Percentiles rank a stretch among this genome's conserved stretches.
These are phyloP conservation scores for Rhamnella rubrinervis DNA, from an alignment of 331 rosid genomes.

Conservation along the genomic window DNA sequence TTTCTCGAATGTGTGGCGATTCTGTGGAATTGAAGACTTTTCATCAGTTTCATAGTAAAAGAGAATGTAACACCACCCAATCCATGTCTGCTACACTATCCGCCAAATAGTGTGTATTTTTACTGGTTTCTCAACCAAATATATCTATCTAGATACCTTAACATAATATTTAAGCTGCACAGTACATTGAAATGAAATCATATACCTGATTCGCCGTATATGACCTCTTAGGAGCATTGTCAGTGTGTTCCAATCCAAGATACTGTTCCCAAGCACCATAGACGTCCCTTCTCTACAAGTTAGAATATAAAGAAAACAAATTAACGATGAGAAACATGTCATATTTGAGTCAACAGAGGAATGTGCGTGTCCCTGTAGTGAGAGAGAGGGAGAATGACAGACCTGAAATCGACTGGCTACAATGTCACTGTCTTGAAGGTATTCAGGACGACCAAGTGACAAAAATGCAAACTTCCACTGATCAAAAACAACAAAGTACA, in stretches of 20 bases:
- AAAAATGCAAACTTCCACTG: slow-evolving; percentile 97
- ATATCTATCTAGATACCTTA: background rate
- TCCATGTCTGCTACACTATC: background rate
- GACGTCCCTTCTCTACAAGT: slow-evolving; percentile 76
- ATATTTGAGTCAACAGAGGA: background rate
- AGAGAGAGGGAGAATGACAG: background rate
- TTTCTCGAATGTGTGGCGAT: slow-evolving; percentile 93
- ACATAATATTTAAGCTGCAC: background rate
- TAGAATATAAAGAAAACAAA: background rate
- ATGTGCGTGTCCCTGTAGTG: background rate
- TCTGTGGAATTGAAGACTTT: slow-evolving; percentile 49
- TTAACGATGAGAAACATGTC: background rate
- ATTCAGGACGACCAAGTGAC: slow-evolving; percentile 89
- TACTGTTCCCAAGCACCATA: slow-evolving; percentile 97
- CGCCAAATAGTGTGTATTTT: background rate
- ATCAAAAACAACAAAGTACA: slow-evolving; percentile 10
- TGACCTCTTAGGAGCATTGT: slow-evolving; percentile 84
- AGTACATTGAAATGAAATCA: background rate
- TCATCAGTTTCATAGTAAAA: background rate
- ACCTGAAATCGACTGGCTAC: slow-evolving; percentile 92
- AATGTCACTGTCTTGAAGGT: slow-evolving; percentile 75
- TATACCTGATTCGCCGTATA: slow-evolving; percentile 75
- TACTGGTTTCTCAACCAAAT: background rate
- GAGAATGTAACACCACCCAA: background rate
- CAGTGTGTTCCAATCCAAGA: slow-evolving; percentile 95